Conservation (phyloP, 2,329 filamentous ascomycete genomes). For the Diplodia mutila region DNA sequence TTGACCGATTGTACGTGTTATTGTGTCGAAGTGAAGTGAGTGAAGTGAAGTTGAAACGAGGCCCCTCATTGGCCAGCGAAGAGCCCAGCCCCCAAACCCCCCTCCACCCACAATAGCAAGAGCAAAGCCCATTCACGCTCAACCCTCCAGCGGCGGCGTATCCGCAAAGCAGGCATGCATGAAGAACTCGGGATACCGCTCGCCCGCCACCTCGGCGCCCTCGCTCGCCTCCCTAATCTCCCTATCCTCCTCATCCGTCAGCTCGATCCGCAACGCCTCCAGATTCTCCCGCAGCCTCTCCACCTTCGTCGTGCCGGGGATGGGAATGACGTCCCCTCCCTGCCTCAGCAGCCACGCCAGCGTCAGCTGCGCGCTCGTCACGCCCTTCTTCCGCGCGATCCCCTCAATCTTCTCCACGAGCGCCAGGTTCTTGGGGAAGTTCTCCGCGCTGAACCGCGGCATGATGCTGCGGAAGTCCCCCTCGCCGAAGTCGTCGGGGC, state of each 20-base stretch:
- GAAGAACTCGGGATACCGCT: constrained; percentile 45
- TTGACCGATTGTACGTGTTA: too few relatives aligned
- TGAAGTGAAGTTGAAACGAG: too few relatives aligned
- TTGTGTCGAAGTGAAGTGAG: too few relatives aligned
- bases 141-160: constrained; percentile 35
- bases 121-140: neutral
- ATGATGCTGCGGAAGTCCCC: constrained; percentile 39
- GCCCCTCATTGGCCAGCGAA: too few relatives aligned
- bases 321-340: constrained; percentile 57
- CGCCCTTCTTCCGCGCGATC: constrained; percentile 52
- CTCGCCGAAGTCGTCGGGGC: constrained; percentile 50
- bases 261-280: constrained; percentile 33
- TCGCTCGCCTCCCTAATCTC: constrained; percentile 35
- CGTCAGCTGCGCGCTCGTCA: constrained; percentile 61
- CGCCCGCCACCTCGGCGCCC: constrained; percentile 48
- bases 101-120: too few relatives aligned
- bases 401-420: constrained; percentile 38
- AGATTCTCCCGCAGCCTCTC: constrained; percentile 40
- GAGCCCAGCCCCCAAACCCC: too few relatives aligned
- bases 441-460: constrained; percentile 50
- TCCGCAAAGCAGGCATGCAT: constrained; percentile 43
- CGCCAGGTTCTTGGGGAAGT: constrained; percentile 43
- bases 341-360: constrained; percentile 46
- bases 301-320: constrained; percentile 51
- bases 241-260: constrained; percentile 37